These are phyloP conservation scores for Penicillium sp. DNA, from an alignment of 2,329 filamentous ascomycete species.

Conservation along the genomic window DNA sequence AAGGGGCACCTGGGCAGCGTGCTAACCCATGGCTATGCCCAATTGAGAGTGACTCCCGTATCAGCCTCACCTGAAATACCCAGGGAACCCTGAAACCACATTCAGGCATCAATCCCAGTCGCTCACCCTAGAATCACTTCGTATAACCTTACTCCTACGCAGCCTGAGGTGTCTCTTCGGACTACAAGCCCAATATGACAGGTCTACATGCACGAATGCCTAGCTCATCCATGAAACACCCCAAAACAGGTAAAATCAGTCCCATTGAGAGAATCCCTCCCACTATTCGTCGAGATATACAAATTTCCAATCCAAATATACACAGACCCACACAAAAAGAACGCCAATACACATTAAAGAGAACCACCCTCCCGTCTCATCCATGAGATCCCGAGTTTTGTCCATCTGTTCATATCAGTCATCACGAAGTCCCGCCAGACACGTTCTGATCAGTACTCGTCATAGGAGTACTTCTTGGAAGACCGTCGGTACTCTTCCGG, in stretches of 20 bases:
- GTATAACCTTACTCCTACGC: not conserved
- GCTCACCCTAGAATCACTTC: no score
- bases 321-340: constrained; percentile 15
- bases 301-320: constrained; percentile 15
- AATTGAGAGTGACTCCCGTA: no score
- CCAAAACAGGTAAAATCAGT: constrained; percentile 13
- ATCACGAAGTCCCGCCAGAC: constrained; percentile 12
- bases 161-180: not conserved
- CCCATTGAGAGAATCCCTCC: constrained; percentile 10
- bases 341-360: constrained; percentile 16
- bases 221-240: not conserved
- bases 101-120: not conserved
- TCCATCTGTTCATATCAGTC: constrained; percentile 16
- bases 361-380: constrained; percentile 9
- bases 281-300: constrained; percentile 2
- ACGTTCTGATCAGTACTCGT: constrained; percentile 31
- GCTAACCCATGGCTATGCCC: no score
- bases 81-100: no score
- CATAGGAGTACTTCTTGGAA: constrained; percentile 43
- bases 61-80: no score
- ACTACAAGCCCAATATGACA: not conserved
- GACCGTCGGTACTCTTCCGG: constrained; percentile 49
- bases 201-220: not conserved
- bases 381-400: constrained; percentile 19
- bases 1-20: no score